These are phyloP conservation scores for Phytophthora capsici DNA, from an alignment of 352 stramenopile species.

Conservation along the genomic window DNA sequence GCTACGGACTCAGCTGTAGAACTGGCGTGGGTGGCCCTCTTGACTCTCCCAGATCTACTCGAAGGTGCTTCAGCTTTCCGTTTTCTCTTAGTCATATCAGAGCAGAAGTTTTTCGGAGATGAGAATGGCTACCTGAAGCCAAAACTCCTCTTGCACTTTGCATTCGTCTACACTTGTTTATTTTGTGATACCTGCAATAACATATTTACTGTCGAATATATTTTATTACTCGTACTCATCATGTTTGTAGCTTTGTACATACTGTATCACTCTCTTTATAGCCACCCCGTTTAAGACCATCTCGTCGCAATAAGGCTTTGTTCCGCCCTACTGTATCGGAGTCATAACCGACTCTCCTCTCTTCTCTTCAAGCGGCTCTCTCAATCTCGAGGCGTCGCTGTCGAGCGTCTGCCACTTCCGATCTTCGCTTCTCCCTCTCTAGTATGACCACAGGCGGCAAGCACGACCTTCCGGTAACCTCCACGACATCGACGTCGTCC, in stretches of 20 bases:
- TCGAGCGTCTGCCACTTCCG: conserved; percentile 2
- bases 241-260: background rate
- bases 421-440: conserved; percentile 9
- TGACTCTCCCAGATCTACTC: conserved; percentile 1
- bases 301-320: conserved; percentile 4
- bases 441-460: conserved; percentile 48
- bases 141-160: background rate
- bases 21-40: conserved; percentile 15
- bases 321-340: conserved; percentile 17
- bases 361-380: conserved; percentile 29
- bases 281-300: background rate
- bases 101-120: background rate
- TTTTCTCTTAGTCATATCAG: conserved; percentile 13
- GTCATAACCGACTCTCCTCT: conserved; percentile 27
- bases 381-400: conserved; percentile 34
- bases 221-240: background rate
- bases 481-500: conserved; percentile 11
- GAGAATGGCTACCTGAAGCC: conserved; percentile 5
- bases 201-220: background rate
- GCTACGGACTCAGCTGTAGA: background rate
- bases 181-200: background rate
- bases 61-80: conserved; percentile 5
- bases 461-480: conserved; percentile 25
- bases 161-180: conserved; percentile 13
- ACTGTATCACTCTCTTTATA: conserved; percentile 16